Evolutionary conservation across 768 basidiomycete species (phyloP).

Genomic region (Crucibulum laeve): DNA sequence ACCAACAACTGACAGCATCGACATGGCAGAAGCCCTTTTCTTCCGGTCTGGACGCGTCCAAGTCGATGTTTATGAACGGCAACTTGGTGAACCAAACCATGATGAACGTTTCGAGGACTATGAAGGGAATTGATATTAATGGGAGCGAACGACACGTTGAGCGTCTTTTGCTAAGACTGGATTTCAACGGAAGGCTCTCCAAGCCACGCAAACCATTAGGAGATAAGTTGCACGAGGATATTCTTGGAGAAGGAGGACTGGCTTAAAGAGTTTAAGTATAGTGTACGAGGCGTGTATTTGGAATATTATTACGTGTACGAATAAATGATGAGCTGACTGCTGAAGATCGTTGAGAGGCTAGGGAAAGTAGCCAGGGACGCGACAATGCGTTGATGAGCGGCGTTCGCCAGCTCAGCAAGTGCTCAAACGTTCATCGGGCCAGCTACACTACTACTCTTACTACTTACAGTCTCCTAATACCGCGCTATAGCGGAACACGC

Average conservation of each 20-base stretch:
- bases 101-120: conserved; percentile 45
- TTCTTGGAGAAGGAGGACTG: conserved; percentile 38
- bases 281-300: conserved; percentile 4
- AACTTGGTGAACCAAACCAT: conserved; percentile 53
- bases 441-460: too few relatives aligned
- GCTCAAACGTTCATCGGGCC: too few relatives aligned
- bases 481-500: too few relatives aligned
- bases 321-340: too few relatives aligned
- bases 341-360: too few relatives aligned
- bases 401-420: too few relatives aligned
- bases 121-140: conserved; percentile 51
- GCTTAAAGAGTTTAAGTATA: conserved; percentile 11
- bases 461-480: too few relatives aligned
- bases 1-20: conserved; percentile 72
- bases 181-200: conserved; percentile 80
- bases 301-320: neutral
- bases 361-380: too few relatives aligned
- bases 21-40: conserved; percentile 73
- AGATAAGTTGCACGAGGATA: conserved; percentile 24
- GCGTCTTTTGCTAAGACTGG: conserved; percentile 73
- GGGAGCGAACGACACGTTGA: conserved; percentile 67
- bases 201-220: conserved; percentile 30
- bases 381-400: too few relatives aligned
- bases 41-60: conserved; percentile 62
- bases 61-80: conserved; percentile 59